Base-by-base conservation (phyloP, 176 grass and related monocot genomes). In the Typha latifolia region DNA sequence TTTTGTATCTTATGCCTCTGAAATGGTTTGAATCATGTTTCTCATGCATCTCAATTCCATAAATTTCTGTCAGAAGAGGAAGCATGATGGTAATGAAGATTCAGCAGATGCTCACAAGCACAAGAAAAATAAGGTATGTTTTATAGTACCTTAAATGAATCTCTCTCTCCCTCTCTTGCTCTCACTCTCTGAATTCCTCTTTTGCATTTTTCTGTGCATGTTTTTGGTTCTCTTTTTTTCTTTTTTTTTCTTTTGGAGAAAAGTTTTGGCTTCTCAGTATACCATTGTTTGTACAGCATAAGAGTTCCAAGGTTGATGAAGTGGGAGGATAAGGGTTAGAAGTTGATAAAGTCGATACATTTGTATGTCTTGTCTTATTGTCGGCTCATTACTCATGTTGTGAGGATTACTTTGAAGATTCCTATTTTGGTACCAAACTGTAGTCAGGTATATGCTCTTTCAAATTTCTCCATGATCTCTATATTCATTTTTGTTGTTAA, bases 71-170 rank as follows among this genome's bases (percentile, higher is more conserved):
- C 55, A 89, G 86, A 89, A 89, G 59, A 78, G 82, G 69, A 89
- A 89, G 75, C 79, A 90, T 9, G 86, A 85, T 52, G 82, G 75
- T 53, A 19, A 27, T 53, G 79, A 82, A 63, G 82, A 90, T 75
- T 82, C 72, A 10, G 64, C 61, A 0, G 86, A 90, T 27, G 72
- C 53, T 72, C 82, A 89, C 70, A 89, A 85, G 75, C 82, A 89
- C 75, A 89, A 89, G 69, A 89, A 84, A 71, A 89, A 63, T 68
- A 89, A 89, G 86, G 86, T 89, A 81, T 14, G 8, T 19, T 18
- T 23, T 4, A 2, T 32, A 31, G 31, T 23, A 51, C 14, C 51
- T 55, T 56, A n/a, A n/a, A 11, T 72, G 19, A 63, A 32, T 19
- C 16, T 73, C 66, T 85, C 72, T 73, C 18, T 43, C 24, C 2